phyloP scores from a whole-genome alignment of 768 basidiomycete species.

The Favolaschia claudopus region DNA sequence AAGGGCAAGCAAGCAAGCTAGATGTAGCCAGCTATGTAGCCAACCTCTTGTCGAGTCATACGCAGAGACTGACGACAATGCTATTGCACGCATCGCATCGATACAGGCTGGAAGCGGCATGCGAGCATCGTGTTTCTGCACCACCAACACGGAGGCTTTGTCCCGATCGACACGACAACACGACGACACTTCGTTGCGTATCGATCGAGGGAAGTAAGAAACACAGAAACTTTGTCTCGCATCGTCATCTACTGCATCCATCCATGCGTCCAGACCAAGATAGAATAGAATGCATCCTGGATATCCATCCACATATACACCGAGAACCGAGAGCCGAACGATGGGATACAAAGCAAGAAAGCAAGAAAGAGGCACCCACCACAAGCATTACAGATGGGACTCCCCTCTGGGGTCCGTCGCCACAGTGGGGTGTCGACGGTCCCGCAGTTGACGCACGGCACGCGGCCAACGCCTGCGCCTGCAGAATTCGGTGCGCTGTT shows the following conservation, averaged over 20 bases:
- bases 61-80: conserved; percentile 4
- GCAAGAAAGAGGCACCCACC: conserved; percentile 65
- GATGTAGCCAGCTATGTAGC: too few relatives aligned
- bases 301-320: neutral
- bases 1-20: too few relatives aligned
- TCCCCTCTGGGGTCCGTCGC: conserved; percentile 83
- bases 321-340: conserved; percentile 35
- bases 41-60: too few relatives aligned
- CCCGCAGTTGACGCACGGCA: conserved; percentile 77
- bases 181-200: neutral
- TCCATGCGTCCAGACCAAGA: too few relatives aligned
- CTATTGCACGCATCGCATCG: conserved; percentile 1
- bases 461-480: conserved; percentile 39
- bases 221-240: too few relatives aligned
- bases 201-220: too few relatives aligned
- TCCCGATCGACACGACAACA: neutral
- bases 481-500: neutral
- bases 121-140: conserved; percentile 18
- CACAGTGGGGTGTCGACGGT: conserved; percentile 84
- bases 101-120: conserved; percentile 16
- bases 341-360: conserved; percentile 35
- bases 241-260: too few relatives aligned
- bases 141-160: too few relatives aligned
- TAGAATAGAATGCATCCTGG: too few relatives aligned
- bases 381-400: conserved; percentile 89